Evolutionary conservation across 2,329 filamentous ascomycete species (phyloP).

Genomic region (Ceratocystis alfenasii): DNA sequence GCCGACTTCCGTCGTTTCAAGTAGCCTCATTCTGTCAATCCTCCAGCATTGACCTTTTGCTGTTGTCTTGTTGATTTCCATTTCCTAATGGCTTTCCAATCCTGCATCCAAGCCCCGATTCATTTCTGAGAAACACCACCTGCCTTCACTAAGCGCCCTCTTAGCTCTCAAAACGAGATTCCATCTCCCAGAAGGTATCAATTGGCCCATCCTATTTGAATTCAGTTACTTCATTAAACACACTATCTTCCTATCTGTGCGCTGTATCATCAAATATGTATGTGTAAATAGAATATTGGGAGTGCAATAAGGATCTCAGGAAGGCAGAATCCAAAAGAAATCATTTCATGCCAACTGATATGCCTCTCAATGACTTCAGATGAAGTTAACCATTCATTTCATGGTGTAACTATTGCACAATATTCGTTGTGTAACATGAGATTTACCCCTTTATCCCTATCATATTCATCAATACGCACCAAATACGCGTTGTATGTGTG

Average conservation of each 20-base stretch:
- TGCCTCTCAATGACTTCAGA: too few species aligned
- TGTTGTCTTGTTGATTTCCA: background rate
- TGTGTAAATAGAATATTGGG: too few species aligned
- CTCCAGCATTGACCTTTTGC: too few species aligned
- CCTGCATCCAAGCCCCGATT: background rate
- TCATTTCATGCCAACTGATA: too few species aligned
- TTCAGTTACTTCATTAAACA: background rate
- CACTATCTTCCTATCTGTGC: background rate
- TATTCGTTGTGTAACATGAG: background rate
- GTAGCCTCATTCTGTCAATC: too few species aligned
- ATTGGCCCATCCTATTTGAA: background rate
- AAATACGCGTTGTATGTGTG: background rate
- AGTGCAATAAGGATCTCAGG: too few species aligned
- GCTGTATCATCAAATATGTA: too few species aligned
- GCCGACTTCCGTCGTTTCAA: too few species aligned
- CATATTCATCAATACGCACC: constrained; percentile 8
- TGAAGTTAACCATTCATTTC: background rate
- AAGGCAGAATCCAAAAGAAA: too few species aligned
- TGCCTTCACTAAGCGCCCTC: background rate
- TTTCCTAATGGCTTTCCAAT: background rate
- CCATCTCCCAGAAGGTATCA: background rate
- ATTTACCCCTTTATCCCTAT: background rate
- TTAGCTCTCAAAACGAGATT: background rate
- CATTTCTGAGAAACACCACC: background rate
- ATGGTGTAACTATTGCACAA: background rate